Percentiles rank a stretch among this genome's conserved stretches.
Conservation (phyloP, 2,329 filamentous ascomycete genomes). For the Diaporthe sp. region DNA sequence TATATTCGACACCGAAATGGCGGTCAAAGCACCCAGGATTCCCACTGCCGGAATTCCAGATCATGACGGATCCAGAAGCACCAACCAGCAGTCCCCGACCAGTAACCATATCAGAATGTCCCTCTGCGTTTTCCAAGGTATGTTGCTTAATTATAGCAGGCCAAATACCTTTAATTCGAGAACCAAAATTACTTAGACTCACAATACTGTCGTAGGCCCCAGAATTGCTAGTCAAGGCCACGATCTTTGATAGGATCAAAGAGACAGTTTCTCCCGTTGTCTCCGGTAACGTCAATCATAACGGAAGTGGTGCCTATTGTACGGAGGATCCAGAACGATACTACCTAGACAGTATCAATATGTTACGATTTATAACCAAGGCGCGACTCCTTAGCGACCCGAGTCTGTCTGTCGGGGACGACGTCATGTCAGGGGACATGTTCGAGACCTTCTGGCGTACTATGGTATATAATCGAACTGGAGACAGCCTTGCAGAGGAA, state of each 20-base stretch:
- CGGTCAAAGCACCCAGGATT: not conserved
- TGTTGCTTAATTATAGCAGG: not conserved
- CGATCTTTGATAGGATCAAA: not conserved
- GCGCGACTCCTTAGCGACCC: not conserved
- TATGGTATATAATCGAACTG: not conserved
- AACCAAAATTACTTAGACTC: not conserved
- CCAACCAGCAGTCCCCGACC: not conserved
- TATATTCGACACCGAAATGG: not conserved
- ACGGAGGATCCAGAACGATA: not conserved
- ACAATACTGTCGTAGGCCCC: not conserved
- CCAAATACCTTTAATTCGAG: not conserved
- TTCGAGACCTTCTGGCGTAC: not conserved
- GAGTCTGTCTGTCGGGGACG: not conserved
- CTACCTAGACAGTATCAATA: not conserved
- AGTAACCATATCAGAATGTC: not conserved
- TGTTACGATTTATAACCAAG: not conserved
- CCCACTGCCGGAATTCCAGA: not conserved
- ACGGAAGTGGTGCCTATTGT: no score
- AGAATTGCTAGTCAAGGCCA: not conserved
- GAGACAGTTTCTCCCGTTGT: not conserved
- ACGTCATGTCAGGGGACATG: not conserved
- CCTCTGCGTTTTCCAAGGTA: not conserved
- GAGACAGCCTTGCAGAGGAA: not conserved
- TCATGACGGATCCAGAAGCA: not conserved
- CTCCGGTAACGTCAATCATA: fast-evolving